Evolutionary conservation across 2,329 filamentous ascomycete species (phyloP), one percentile per base, ranked within the genome.

Genomic region (Thyridium curvatum): DNA sequence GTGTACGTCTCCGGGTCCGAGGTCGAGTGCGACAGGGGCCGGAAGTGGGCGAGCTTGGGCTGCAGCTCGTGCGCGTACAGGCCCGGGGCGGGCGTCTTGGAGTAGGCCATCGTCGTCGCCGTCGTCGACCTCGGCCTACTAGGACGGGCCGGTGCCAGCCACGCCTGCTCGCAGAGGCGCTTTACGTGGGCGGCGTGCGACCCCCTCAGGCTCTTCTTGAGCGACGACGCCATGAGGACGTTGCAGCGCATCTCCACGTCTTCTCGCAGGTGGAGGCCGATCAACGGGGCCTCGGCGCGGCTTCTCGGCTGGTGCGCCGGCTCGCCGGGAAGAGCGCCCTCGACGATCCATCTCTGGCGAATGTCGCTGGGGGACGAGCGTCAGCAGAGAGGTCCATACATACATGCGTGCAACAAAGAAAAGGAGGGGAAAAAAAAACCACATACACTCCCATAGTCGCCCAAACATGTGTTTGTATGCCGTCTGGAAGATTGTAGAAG

Each of bases 181-280:
- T 83, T 78, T 3, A 91, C 84, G 4, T 94, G 70, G 3, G 74
- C 68, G 9, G 69, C 72, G 52, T 94, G 87, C 0, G 85, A 77
- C 53, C 84, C 86, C 52, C 85, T 85, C 34, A 94, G 71, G 12
- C 86, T 93, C 62, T 80, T 85, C 68, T 86, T 90, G 42, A 94
- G 84, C 53, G 94, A 94, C 8, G 66, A 64, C 0, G 80, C 72
- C 66, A 93, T 75, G 45, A 93, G 66, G 41, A 88, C 66, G 52
- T 89, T 91, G 65, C 87, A 94, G 41, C 75, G 75, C 69, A 94
- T 80, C 46, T 88, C 82, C 35, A 93, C 82, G 48, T 94, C 88
- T 66, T 94, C 88, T n/a, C 84, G 73, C 32, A 94, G 66, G 55
- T 89, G 94, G 12, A 94, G 65, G 0, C 87, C 88, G 31, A 77